Percentiles rank a stretch among this genome's conserved stretches.
Conservation (phyloP, 495 filamentous ascomycete species). For the Lophiotrema nucula region DNA sequence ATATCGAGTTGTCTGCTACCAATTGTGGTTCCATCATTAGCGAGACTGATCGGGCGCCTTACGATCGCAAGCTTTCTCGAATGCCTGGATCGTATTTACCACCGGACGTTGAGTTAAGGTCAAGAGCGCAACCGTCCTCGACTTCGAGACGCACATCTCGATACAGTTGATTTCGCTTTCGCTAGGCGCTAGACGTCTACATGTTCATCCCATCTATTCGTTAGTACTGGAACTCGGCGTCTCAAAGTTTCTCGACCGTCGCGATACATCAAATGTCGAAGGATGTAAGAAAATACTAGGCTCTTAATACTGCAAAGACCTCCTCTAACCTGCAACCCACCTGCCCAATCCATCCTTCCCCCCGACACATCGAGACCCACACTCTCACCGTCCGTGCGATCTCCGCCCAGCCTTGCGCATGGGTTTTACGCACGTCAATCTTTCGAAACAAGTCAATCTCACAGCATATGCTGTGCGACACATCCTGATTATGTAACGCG, state of each 20-base stretch:
- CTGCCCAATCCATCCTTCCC: too few species aligned
- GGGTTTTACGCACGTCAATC: neutral
- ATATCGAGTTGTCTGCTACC: slow-evolving; percentile 2
- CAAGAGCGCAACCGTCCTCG: neutral
- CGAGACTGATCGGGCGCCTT: neutral
- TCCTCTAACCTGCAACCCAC: too few species aligned
- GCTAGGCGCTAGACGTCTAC: too few species aligned
- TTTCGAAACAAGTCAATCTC: neutral
- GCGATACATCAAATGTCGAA: neutral
- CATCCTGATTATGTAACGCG: too few species aligned
- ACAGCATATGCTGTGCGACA: neutral
- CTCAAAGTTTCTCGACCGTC: neutral
- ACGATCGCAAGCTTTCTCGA: neutral
- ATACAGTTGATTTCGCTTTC: neutral
- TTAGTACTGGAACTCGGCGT: too few species aligned
- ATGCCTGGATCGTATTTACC: neutral
- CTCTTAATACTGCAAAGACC: neutral
- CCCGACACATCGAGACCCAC: neutral
- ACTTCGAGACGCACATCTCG: neutral
- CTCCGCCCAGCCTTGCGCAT: neutral
- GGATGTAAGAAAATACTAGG: neutral
- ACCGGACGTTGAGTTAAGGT: too few species aligned
- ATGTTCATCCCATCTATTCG: too few species aligned
- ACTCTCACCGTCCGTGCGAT: neutral
- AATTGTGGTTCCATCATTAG: slow-evolving; percentile 2